Conservation (phyloP, 306 rosid species). For the Cucumis melo region DNA sequence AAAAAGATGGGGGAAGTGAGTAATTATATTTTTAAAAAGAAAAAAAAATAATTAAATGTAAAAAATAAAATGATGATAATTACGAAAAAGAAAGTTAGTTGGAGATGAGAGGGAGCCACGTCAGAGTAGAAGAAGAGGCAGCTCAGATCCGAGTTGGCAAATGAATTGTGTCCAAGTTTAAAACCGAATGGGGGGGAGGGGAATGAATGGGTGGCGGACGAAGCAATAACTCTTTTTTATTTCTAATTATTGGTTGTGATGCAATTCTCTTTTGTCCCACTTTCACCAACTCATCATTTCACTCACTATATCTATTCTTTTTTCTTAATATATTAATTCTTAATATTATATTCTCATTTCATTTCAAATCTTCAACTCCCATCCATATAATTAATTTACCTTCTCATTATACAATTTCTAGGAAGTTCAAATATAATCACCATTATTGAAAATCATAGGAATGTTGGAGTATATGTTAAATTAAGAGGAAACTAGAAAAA, state of each 20-base stretch:
- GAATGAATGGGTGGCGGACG: neutral
- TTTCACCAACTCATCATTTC: neutral
- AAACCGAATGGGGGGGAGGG: neutral
- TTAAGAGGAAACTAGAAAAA: no score
- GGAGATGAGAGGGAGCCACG: constrained; percentile 2
- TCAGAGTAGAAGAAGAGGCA: neutral
- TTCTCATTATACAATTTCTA: no score
- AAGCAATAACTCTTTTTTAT: neutral
- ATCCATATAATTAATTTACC: no score
- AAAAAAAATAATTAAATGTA: no score
- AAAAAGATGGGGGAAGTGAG: neutral
- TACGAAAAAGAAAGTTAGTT: neutral
- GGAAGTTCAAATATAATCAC: no score
- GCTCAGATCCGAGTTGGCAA: constrained; percentile 2
- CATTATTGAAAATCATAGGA: no score
- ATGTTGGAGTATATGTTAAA: no score
- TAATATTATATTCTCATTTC: no score
- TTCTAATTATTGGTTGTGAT: neutral
- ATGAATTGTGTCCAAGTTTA: constrained; percentile 4
- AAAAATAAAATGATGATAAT: neutral
- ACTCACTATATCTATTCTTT: no score
- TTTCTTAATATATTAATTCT: no score
- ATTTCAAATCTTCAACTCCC: no score
- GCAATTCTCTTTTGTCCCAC: neutral
- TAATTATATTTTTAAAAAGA: neutral